Percentiles rank a stretch among this genome's conserved stretches.
phyloP scores from a whole-genome alignment of 164 flowering plant species.

The Chimonanthus salicifolius region DNA sequence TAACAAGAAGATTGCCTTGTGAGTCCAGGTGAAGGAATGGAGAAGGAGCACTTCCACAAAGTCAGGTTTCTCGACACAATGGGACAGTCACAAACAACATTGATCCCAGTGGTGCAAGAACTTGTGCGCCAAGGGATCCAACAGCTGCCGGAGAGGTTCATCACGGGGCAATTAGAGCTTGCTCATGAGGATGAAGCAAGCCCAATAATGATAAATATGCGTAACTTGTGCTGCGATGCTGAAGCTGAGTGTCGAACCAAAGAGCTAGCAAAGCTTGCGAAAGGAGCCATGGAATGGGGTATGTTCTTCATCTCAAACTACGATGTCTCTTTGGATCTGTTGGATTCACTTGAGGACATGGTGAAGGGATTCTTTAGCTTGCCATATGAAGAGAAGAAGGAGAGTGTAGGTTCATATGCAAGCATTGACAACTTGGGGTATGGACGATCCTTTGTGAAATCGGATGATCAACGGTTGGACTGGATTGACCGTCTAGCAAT shows the following conservation, averaged over 20 bases:
- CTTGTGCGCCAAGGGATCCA: conserved; percentile 1
- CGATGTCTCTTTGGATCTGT: not conserved
- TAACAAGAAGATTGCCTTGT: not conserved
- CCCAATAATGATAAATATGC: not conserved
- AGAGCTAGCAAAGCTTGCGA: not conserved
- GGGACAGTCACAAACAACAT: not conserved
- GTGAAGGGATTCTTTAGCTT: conserved; percentile 3
- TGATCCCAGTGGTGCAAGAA: conserved; percentile 1
- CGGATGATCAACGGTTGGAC: conserved; percentile 5
- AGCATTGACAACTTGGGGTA: conserved; percentile 3
- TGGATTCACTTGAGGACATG: not conserved
- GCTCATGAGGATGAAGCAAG: not conserved
- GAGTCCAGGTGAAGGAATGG: not conserved
- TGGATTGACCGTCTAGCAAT: conserved; percentile 1
- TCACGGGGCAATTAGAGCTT: not conserved
- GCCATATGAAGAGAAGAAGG: conserved; percentile 3
- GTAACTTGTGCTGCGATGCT: not conserved
- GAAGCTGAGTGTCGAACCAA: not conserved
- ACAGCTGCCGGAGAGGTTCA: not conserved
- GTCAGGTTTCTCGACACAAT: not conserved
- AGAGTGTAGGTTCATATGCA: conserved; percentile 1
- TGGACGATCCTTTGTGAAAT: conserved; percentile 2
- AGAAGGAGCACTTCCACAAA: conserved; percentile 1
- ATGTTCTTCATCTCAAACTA: not conserved
- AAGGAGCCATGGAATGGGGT: conserved; percentile 4